Conservation (phyloP, 768 basidiomycete species). For the Amanita exitialis region DNA sequence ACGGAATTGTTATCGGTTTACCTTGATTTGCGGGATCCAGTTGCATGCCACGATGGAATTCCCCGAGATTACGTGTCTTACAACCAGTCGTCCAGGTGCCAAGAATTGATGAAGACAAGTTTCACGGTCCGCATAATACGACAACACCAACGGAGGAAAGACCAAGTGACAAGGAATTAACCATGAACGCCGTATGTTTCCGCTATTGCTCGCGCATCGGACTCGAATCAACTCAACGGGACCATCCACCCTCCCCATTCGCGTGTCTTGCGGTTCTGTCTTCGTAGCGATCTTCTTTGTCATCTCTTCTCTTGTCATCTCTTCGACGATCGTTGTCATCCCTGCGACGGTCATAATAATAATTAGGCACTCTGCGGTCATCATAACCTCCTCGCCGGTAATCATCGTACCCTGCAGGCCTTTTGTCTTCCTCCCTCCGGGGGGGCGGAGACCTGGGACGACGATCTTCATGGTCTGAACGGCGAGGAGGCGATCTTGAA, state of each 20-base stretch:
- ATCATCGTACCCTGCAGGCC: conserved; percentile 91
- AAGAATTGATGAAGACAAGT: conserved; percentile 39
- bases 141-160: conserved; percentile 39
- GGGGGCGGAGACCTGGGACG: conserved; percentile 75
- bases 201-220: conserved; percentile 22
- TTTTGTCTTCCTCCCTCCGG: conserved; percentile 76
- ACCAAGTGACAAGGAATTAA: conserved; percentile 39
- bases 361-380: conserved; percentile 77
- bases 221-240: conserved; percentile 45
- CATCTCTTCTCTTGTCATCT: conserved; percentile 74
- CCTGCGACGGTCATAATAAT: conserved; percentile 83
- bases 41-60: conserved; percentile 2
- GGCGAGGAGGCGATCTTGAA: conserved; percentile 73
- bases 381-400: conserved; percentile 76
- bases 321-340: conserved; percentile 61
- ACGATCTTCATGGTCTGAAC: conserved; percentile 65
- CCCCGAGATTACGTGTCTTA: background rate
- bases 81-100: conserved; percentile 12
- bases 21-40: background rate
- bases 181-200: conserved; percentile 28
- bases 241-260: conserved; percentile 74
- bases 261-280: conserved; percentile 64
- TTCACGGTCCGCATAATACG: conserved; percentile 44
- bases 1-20: background rate
- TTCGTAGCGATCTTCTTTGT: conserved; percentile 75